phyloP scores from a whole-genome alignment of 2,329 filamentous ascomycete genomes.

The Emericellopsis atlantica region DNA sequence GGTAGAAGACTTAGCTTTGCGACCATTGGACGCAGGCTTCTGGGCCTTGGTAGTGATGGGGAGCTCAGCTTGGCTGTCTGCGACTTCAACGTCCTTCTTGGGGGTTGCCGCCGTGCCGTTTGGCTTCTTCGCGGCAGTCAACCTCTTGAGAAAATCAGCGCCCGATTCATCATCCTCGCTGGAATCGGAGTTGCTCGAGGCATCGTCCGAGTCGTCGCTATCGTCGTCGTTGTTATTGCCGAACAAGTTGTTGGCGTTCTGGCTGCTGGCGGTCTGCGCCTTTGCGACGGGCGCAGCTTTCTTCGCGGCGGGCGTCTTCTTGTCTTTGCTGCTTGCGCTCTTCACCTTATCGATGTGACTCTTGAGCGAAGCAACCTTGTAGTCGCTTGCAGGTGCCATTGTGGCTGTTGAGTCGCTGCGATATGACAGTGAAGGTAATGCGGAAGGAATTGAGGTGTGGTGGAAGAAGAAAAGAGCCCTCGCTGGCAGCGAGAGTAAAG shows the following conservation, averaged over 20 bases:
- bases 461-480: too few species aligned
- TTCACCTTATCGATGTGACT: conserved; percentile 24
- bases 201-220: conserved; percentile 17
- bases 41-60: conserved; percentile 5
- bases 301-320: conserved; percentile 10
- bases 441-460: too few species aligned
- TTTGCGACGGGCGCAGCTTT: conserved; percentile 16
- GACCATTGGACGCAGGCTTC: conserved; percentile 8
- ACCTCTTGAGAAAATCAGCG: neutral
- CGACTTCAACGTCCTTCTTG: conserved; percentile 23
- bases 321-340: conserved; percentile 19
- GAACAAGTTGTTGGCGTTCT: conserved; percentile 13
- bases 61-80: conserved; percentile 27
- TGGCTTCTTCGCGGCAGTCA: conserved; percentile 2
- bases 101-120: conserved; percentile 1
- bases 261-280: conserved; percentile 9
- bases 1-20: conserved; percentile 1
- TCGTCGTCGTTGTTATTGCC: conserved; percentile 17
- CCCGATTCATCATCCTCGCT: neutral
- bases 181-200: conserved; percentile 10
- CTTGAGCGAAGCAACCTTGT: conserved; percentile 21
- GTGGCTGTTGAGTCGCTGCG: neutral
- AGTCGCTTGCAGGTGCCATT: conserved; percentile 23
- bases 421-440: too few species aligned
- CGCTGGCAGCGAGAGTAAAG: too few species aligned